Evolutionary conservation across 2,329 filamentous ascomycete genomes (phyloP).

Genomic region (Cordyceps fumosorosea): DNA sequence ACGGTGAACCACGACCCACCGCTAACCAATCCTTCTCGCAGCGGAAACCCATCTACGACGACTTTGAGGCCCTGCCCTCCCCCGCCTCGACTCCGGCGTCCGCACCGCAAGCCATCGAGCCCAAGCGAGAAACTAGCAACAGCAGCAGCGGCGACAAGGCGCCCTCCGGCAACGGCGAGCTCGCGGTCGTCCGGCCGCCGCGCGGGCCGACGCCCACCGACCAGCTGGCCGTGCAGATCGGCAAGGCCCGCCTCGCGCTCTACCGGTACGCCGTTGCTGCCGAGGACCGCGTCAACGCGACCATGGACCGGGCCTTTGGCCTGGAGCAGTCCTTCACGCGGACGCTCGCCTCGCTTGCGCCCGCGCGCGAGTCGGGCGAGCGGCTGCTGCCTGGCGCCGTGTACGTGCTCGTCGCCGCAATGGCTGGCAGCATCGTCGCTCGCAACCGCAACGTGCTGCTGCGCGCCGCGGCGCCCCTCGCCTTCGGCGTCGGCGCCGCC

Average conservation of each 20-base stretch:
- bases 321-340: conserved; percentile 86
- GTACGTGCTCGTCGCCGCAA: conserved; percentile 88
- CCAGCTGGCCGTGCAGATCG: conserved; percentile 76
- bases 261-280: conserved; percentile 66
- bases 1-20: conserved; percentile 15
- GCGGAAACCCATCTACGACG: conserved; percentile 77
- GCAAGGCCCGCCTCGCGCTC: conserved; percentile 70
- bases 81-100: not conserved
- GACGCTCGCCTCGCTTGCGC: conserved; percentile 83
- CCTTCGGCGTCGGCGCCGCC: conserved; percentile 74
- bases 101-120: not conserved
- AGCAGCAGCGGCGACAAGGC: not conserved
- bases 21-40: not conserved
- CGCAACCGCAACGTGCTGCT: conserved; percentile 82
- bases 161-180: conserved; percentile 14
- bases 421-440: conserved; percentile 88
- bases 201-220: conserved; percentile 74
- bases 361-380: conserved; percentile 78
- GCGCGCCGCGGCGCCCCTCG: conserved; percentile 67
- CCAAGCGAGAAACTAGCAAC: not conserved
- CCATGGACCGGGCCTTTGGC: conserved; percentile 72
- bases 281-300: conserved; percentile 77
- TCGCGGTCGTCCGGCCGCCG: conserved; percentile 18
- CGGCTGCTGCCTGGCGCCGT: conserved; percentile 81
- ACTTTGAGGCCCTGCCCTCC: conserved; percentile 37